Conservation (phyloP, 2,329 filamentous ascomycete genomes). For the Colletotrichum zoysiae region DNA sequence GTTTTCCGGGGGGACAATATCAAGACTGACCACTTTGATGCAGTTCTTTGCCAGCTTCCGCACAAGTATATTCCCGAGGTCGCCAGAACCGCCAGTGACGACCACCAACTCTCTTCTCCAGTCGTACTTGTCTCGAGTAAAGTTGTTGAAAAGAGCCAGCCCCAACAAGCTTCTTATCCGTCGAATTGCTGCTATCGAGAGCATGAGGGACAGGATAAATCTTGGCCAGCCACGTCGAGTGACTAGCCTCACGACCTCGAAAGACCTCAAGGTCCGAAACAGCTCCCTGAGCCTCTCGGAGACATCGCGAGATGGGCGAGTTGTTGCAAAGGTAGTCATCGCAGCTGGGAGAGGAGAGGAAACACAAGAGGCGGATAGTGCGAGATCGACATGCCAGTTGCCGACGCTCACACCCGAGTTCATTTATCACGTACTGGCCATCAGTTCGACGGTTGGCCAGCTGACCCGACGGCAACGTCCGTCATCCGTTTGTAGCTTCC, state of each 20-base stretch:
- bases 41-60: conserved; percentile 36
- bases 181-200: conserved; percentile 7
- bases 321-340: conserved; percentile 16
- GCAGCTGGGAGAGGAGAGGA: background rate
- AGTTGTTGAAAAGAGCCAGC: conserved; percentile 27
- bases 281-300: background rate
- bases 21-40: conserved; percentile 34
- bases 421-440: background rate
- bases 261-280: conserved; percentile 7
- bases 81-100: conserved; percentile 34
- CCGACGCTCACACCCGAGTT: background rate
- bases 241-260: background rate
- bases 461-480: background rate
- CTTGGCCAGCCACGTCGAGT: conserved; percentile 17
- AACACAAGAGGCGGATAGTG: no score
- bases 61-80: conserved; percentile 25
- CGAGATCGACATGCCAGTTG: background rate
- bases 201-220: conserved; percentile 3
- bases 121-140: conserved; percentile 31
- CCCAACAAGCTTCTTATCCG: conserved; percentile 15
- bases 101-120: conserved; percentile 51
- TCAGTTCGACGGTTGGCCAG: background rate
- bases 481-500: conserved; percentile 21
- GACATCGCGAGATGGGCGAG: background rate
- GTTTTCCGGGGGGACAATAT: conserved; percentile 18